phyloP scores from a whole-genome alignment of 139 green algal genomes.

The Chlorella ohadii region DNA sequence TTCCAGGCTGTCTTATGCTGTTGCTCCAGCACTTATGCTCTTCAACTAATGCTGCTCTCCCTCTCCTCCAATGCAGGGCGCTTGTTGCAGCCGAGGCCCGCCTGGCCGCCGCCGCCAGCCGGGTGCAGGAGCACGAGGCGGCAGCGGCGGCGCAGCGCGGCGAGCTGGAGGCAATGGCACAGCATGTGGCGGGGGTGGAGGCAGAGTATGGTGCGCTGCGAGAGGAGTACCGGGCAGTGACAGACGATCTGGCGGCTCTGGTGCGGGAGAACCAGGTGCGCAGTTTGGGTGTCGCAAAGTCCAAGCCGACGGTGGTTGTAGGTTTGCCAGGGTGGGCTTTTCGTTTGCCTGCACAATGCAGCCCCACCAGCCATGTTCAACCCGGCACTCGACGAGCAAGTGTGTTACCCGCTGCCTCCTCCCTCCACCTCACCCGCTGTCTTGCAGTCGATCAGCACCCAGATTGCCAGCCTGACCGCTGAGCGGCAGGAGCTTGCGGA shows the following conservation, averaged over 20 bases:
- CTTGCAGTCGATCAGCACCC: slow-evolving; percentile 57
- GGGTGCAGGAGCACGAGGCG: background rate
- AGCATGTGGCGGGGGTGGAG: slow-evolving; percentile 21
- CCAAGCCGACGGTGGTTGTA: no score
- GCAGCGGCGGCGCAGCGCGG: background rate
- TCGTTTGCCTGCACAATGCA: no score
- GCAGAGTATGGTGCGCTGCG: slow-evolving; percentile 17
- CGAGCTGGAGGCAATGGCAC: background rate
- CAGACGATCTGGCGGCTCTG: slow-evolving; percentile 68
- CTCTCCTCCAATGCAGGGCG: background rate
- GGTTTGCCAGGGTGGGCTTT: no score
- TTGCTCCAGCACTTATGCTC: no score
- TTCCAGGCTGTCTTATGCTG: no score
- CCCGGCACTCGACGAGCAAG: no score
- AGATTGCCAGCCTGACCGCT: slow-evolving; percentile 45
- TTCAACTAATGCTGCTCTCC: no score
- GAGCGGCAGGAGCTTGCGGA: slow-evolving; percentile 59
- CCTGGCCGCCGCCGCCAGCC: background rate
- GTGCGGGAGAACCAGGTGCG: slow-evolving; percentile 77
- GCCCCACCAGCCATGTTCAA: no score
- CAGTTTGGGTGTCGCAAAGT: no score
- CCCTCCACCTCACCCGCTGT: no score
- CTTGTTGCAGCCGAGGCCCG: slow-evolving; percentile 14
- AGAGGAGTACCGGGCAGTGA: slow-evolving; percentile 64
- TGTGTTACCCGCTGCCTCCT: no score